Conservation (phyloP, 2,329 filamentous ascomycete species). For the Alternaria triticimaculans region DNA sequence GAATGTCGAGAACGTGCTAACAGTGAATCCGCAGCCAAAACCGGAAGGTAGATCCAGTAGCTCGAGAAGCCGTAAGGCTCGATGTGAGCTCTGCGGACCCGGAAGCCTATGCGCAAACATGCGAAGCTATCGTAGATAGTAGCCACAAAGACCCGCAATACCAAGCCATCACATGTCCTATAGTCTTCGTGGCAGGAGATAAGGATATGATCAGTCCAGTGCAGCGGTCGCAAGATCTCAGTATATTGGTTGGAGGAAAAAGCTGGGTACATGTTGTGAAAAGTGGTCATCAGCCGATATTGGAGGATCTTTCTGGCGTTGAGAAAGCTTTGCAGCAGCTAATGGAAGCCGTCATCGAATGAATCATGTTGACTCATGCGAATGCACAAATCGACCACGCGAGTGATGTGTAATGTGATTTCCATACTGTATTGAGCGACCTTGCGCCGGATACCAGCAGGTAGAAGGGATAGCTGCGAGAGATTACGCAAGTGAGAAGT, state of each 20-base stretch:
- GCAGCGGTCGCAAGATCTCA: not conserved
- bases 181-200: conserved; percentile 1
- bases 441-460: accelerated
- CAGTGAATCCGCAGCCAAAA: not conserved
- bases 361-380: not conserved
- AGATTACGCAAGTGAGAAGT: not conserved
- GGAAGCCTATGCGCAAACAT: conserved; percentile 15
- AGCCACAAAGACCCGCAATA: conserved; percentile 13
- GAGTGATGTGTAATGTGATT: accelerated
- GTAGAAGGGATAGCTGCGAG: accelerated
- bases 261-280: not conserved
- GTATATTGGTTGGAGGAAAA: not conserved
- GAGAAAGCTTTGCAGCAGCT: not conserved
- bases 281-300: not conserved
- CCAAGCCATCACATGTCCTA: not conserved
- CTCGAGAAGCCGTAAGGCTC: conserved; percentile 2
- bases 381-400: too few species aligned
- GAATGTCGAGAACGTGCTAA: not conserved
- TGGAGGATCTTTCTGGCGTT: not conserved
- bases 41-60: not conserved
- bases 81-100: conserved; percentile 5
- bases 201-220: not conserved
- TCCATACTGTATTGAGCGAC: accelerated
- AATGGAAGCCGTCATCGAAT: not conserved
- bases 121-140: conserved; percentile 9